A percentile compares a stretch with the other conserved stretches of the same genome.
phyloP scores from a whole-genome alignment of 805 yeast species.

The Grigorovia transvaalensis region DNA sequence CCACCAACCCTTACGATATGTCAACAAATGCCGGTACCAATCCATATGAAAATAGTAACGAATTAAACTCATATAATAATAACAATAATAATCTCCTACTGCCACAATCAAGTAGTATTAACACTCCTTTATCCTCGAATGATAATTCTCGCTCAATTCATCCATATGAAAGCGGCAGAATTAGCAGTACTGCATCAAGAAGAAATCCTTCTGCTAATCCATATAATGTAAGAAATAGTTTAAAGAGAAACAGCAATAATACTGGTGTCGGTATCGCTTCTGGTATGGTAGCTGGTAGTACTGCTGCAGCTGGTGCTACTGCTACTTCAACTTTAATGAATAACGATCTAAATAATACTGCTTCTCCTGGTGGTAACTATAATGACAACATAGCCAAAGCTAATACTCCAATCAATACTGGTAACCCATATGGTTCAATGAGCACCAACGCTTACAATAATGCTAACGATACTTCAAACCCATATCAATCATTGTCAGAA shows the following conservation, averaged over 20 bases:
- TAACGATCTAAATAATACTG: background rate
- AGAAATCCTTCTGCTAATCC: background rate
- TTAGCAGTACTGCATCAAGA: background rate
- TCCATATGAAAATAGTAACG: background rate
- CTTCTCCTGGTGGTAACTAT: background rate
- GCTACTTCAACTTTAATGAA: background rate
- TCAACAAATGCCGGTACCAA: background rate
- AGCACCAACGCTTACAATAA: background rate
- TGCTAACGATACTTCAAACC: background rate
- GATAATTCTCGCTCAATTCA: background rate
- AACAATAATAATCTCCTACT: too few species aligned
- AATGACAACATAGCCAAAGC: background rate
- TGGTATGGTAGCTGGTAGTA: background rate
- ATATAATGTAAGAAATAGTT: background rate
- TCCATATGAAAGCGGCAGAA: conserved; percentile 1
- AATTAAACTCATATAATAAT: background rate
- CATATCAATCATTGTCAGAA: conserved; percentile 2
- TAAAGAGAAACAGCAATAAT: background rate
- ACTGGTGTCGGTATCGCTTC: background rate
- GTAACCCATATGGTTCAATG: background rate
- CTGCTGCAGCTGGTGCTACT: background rate
- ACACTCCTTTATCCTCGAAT: background rate
- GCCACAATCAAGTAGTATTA: background rate
- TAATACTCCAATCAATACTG: background rate
- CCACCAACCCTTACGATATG: background rate